phyloP scores from a whole-genome alignment of 352 stramenopile species.

The Pythium scleroteichum region DNA sequence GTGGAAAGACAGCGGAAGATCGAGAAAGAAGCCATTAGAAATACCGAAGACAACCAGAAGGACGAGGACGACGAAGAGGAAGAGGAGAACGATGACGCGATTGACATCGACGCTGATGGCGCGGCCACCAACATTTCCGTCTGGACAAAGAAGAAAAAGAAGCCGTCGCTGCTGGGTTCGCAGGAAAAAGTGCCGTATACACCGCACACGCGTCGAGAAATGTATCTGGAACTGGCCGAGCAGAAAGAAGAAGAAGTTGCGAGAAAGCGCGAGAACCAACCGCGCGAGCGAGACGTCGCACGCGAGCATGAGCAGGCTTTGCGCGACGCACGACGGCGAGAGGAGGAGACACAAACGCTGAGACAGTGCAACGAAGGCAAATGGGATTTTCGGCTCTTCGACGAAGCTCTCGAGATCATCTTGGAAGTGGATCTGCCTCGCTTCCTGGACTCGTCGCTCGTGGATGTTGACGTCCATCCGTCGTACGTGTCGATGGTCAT shows the following conservation, averaged over 20 bases:
- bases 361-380: constrained; percentile 92
- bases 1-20: constrained; percentile 23
- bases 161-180: constrained; percentile 36
- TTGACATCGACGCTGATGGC: constrained; percentile 37
- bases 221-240: constrained; percentile 93
- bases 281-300: constrained; percentile 85
- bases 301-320: constrained; percentile 80
- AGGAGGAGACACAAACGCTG: constrained; percentile 39
- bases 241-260: constrained; percentile 93
- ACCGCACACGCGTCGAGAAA: constrained; percentile 64
- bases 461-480: constrained; percentile 95
- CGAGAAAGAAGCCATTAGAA: constrained; percentile 8
- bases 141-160: constrained; percentile 35
- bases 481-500: constrained; percentile 92
- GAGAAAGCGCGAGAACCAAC: constrained; percentile 71
- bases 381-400: constrained; percentile 83
- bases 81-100: constrained; percentile 31
- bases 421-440: constrained; percentile 84
- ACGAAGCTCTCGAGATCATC: constrained; percentile 57
- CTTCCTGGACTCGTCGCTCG: constrained; percentile 90
- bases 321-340: constrained; percentile 30
- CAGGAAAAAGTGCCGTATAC: constrained; percentile 71
- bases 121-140: constrained; percentile 45
- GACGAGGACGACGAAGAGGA: constrained; percentile 10
- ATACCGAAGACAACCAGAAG: constrained; percentile 9